phyloP scores from a whole-genome alignment of 2,329 filamentous ascomycete species.

The Malbranchea cinnamomea region DNA sequence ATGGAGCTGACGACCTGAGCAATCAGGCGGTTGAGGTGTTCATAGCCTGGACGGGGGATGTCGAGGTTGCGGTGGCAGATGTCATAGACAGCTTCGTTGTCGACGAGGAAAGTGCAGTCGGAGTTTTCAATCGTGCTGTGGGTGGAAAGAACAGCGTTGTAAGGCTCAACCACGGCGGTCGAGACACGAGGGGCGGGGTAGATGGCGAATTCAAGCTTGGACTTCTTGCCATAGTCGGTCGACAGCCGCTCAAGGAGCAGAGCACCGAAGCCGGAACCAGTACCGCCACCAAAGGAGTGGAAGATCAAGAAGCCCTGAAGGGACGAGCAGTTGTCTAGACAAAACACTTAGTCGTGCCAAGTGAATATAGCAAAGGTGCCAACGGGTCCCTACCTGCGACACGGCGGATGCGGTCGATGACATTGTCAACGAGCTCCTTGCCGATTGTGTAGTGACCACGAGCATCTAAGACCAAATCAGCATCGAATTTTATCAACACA shows the following conservation, averaged over 20 bases:
- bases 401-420: slow-evolving; percentile 49
- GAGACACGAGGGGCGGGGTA: slow-evolving; percentile 96
- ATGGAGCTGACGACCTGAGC: slow-evolving; percentile 98
- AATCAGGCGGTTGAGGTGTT: slow-evolving; percentile 97
- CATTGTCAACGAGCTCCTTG: slow-evolving; percentile 50
- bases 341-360: slow-evolving; percentile 3
- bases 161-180: slow-evolving; percentile 95
- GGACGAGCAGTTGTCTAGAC: slow-evolving; percentile 47
- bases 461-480: slow-evolving; percentile 33
- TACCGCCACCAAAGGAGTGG: slow-evolving; percentile 99
- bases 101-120: slow-evolving; percentile 99
- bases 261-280: slow-evolving; percentile 95
- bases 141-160: slow-evolving; percentile 98
- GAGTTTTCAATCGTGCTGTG: slow-evolving; percentile 99
- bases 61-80: slow-evolving; percentile 97
- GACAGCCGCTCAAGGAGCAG: slow-evolving; percentile 98
- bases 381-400: slow-evolving; percentile 37
- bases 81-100: slow-evolving; percentile 99
- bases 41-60: slow-evolving; percentile 93
- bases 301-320: slow-evolving; percentile 71
- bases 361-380: slow-evolving; percentile 2
- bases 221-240: slow-evolving; percentile 99
- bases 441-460: slow-evolving; percentile 55
- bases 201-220: slow-evolving; percentile 98
- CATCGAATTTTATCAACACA: slow-evolving; percentile 9